phyloP scores from a whole-genome alignment of 2,329 filamentous ascomycete species.

The Hymenoscyphus fraxineus region DNA sequence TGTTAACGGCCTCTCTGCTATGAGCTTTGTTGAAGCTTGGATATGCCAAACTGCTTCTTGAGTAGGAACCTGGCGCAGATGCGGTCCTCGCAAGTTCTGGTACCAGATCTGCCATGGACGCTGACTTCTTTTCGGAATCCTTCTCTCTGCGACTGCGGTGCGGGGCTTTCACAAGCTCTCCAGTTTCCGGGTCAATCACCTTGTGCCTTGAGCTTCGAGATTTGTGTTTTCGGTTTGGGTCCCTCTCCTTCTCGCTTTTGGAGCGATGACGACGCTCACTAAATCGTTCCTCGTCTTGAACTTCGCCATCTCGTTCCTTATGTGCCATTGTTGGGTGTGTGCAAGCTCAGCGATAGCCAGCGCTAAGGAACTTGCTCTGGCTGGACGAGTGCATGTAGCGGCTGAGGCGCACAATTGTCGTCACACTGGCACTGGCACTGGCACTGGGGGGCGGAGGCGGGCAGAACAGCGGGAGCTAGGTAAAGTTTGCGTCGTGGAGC shows the following conservation, averaged over 20 bases:
- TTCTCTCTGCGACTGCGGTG: constrained; percentile 32
- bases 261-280: constrained; percentile 30
- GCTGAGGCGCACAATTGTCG: constrained; percentile 7
- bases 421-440: neutral
- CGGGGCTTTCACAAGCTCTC: constrained; percentile 29
- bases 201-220: constrained; percentile 32
- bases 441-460: neutral
- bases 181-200: constrained; percentile 32
- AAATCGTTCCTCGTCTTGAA: constrained; percentile 25
- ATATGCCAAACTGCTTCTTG: constrained; percentile 56
- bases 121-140: constrained; percentile 22
- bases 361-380: constrained; percentile 21
- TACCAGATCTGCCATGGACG: constrained; percentile 46
- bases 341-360: constrained; percentile 15
- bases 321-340: constrained; percentile 24
- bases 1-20: constrained; percentile 79
- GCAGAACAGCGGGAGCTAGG: constrained; percentile 1
- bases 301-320: constrained; percentile 27
- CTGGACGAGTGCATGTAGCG: constrained; percentile 12
- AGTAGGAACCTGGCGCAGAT: constrained; percentile 32
- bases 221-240: constrained; percentile 34
- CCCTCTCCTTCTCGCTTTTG: constrained; percentile 34
- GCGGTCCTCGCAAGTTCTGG: constrained; percentile 41
- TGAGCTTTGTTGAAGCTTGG: constrained; percentile 85
- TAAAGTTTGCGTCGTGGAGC: neutral